Evolutionary conservation across 148 eudicot genomes (phyloP), one percentile per base, ranked within the genome.

Genomic region (Rhododendron vialii): DNA sequence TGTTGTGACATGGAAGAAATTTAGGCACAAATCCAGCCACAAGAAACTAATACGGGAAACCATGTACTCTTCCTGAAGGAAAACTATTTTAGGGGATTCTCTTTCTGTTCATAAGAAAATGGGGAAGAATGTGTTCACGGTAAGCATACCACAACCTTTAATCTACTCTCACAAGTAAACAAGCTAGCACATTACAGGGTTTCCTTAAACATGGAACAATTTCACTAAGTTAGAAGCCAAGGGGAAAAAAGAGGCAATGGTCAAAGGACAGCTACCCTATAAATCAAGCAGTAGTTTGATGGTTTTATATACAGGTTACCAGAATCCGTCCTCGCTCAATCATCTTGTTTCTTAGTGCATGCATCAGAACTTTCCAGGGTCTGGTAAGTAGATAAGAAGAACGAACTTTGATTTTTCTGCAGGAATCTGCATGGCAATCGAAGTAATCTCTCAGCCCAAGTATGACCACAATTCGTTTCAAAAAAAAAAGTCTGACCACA

Each of bases 331-430:
- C 84, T 63, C 36, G 81, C 84, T 90, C 87, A 85, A 45, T 87
- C 78, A 33, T 45, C 86, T 50, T 87, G 88, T 74, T 87, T 82
- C 82, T 74, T 79, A 35, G 80, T 41, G 84, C 82, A 85, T 71
- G 77, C 73, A 20, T 78, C 26, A 86, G 82, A 77, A 48, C 91
- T 89, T 88, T 92, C 91, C 4, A 36, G 4, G 90, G 85, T 92
- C 93, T 82, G 26, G 63, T 94, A 95, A 41, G 88, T 87, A 41
- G 96, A 88, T 85, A 94, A 89, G 89, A 95, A 94, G 90, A 93
- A 95, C 65, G 91, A 81, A 63, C 85, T 85, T 84, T 97, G 98
- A 85, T 97, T 94, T 89, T 90, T 95, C 89, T 97, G 98, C 89
- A 95, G 82, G 91, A 93, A 96, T 93, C 99, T 96, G 87, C 75